Conservation (phyloP, 768 basidiomycete genomes). For the Tephrocybe sp. region DNA sequence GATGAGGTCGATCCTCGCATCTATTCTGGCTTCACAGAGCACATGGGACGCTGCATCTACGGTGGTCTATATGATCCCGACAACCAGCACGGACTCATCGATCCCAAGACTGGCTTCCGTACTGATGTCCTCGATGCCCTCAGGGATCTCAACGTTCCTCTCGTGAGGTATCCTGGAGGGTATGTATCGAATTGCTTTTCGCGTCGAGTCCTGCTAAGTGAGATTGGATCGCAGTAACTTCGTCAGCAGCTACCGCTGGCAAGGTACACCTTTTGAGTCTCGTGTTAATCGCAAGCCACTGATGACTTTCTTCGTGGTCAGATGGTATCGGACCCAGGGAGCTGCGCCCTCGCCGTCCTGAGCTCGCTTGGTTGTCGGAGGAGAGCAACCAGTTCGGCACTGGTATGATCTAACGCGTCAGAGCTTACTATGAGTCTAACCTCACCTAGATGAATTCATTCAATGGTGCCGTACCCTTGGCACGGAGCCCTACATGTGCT, state of each 20-base stretch:
- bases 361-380: slow-evolving; percentile 60
- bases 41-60: slow-evolving; percentile 58
- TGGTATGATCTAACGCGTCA: slow-evolving; percentile 23
- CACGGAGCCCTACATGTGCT: slow-evolving; percentile 58
- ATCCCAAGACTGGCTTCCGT: slow-evolving; percentile 44
- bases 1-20: slow-evolving; percentile 48
- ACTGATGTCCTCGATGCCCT: slow-evolving; percentile 48
- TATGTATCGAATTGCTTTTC: slow-evolving; percentile 17
- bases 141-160: slow-evolving; percentile 45
- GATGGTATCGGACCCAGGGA: slow-evolving; percentile 57
- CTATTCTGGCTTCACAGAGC: slow-evolving; percentile 64
- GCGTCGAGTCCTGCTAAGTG: background rate
- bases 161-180: slow-evolving; percentile 58
- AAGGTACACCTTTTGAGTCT: slow-evolving; percentile 26
- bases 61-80: slow-evolving; percentile 45
- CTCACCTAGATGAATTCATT: slow-evolving; percentile 46
- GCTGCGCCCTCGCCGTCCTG: slow-evolving; percentile 50
- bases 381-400: slow-evolving; percentile 66
- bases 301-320: background rate
- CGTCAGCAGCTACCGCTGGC: slow-evolving; percentile 57
- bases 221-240: slow-evolving; percentile 36
- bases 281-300: background rate
- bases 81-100: slow-evolving; percentile 34
- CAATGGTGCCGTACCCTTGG: slow-evolving; percentile 51
- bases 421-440: background rate